A percentile compares a stretch with the other conserved stretches of the same genome.
These are phyloP conservation scores for Populus tremula DNA, from an alignment of 345 rosid species.

Conservation along the genomic window DNA sequence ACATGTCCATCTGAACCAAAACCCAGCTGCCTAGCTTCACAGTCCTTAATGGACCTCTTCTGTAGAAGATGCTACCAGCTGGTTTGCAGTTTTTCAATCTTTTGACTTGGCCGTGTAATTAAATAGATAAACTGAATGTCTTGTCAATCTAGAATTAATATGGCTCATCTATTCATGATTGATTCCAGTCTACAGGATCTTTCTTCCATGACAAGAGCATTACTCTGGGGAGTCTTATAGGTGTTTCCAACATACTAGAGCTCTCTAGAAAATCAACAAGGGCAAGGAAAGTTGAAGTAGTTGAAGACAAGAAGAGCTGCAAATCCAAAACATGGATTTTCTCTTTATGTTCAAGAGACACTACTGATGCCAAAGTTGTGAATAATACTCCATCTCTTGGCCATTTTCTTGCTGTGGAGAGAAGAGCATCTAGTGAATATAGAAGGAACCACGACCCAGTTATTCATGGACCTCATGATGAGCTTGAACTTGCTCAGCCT, in stretches of 20 bases:
- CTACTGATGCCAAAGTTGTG: conserved; percentile 29
- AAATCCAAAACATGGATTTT: conserved; percentile 44
- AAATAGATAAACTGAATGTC: not conserved
- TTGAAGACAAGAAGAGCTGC: conserved; percentile 19
- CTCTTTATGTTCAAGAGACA: conserved; percentile 47
- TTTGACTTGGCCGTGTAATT: not conserved
- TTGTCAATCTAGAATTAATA: not conserved
- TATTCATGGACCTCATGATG: conserved; percentile 29
- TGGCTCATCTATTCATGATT: not conserved
- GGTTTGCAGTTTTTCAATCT: not conserved
- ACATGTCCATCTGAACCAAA: not conserved
- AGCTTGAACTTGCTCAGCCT: conserved; percentile 23
- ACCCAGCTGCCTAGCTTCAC: not conserved
- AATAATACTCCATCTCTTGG: conserved; percentile 41
- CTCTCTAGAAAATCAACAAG: conserved; percentile 50
- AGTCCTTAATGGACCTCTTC: not conserved
- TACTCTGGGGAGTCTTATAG: conserved; percentile 64
- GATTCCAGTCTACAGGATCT: conserved; percentile 59
- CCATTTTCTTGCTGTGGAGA: conserved; percentile 52
- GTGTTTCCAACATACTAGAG: conserved; percentile 49
- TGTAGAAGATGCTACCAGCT: too few relatives aligned
- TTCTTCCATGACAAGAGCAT: conserved; percentile 68
- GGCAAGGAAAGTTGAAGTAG: conserved; percentile 32
- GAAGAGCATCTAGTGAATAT: conserved; percentile 34
- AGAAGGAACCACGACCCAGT: conserved; percentile 29